These are phyloP conservation scores for Gorgonomyces haynaldii DNA, from an alignment of 192 early-diverging fungal species.

Conservation along the genomic window DNA sequence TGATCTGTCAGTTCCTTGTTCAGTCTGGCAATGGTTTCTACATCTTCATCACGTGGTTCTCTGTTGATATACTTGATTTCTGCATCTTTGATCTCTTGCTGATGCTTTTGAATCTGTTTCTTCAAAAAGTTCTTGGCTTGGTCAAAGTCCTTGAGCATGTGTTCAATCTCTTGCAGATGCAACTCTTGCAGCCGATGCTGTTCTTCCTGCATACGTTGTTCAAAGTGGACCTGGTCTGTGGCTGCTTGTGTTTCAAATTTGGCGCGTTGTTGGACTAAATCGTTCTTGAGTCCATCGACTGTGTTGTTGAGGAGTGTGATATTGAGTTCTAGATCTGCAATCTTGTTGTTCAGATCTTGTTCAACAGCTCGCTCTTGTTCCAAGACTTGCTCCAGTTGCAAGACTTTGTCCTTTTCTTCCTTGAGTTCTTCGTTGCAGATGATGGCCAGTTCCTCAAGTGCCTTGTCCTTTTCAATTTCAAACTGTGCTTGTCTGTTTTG, in stretches of 20 bases:
- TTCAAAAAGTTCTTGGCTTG: slow-evolving; percentile 40
- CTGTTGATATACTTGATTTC: slow-evolving; percentile 44
- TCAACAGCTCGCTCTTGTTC: not conserved
- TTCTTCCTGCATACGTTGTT: slow-evolving; percentile 4
- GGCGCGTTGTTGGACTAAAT: not conserved
- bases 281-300: slow-evolving; percentile 4
- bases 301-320: slow-evolving; percentile 16
- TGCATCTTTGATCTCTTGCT: slow-evolving; percentile 41
- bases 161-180: slow-evolving; percentile 32
- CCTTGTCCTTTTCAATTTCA: not conserved
- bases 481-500: slow-evolving; percentile 5
- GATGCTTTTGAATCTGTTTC: slow-evolving; percentile 31
- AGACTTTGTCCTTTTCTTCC: slow-evolving; percentile 12
- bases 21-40: slow-evolving; percentile 28
- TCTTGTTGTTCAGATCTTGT: slow-evolving; percentile 3
- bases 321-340: slow-evolving; percentile 8
- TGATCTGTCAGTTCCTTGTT: slow-evolving; percentile 29
- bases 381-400: not conserved
- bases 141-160: slow-evolving; percentile 45
- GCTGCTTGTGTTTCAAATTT: slow-evolving; percentile 13
- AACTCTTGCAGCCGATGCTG: slow-evolving; percentile 22
- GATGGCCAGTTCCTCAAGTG: not conserved
- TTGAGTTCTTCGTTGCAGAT: slow-evolving; percentile 5
- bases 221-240: slow-evolving; percentile 8
- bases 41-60: slow-evolving; percentile 42